Conservation (phyloP, 1,284 basidiomycete genomes). For the Peniophora sp. region DNA sequence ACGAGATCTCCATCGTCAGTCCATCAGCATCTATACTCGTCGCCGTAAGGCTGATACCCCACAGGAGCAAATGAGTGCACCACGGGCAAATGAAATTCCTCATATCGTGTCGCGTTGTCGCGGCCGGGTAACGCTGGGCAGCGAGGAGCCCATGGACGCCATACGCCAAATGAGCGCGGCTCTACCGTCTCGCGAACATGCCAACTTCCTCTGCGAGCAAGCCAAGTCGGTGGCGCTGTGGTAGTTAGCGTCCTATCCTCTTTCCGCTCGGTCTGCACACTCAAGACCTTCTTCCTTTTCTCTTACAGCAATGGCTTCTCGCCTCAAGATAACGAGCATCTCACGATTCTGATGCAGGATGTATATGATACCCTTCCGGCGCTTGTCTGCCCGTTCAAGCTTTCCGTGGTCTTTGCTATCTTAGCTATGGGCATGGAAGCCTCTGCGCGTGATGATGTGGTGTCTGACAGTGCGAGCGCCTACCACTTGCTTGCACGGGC, state of each 20-base stretch:
- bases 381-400: slow-evolving; percentile 50
- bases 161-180: slow-evolving; percentile 51
- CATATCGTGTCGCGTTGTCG: slow-evolving; percentile 56
- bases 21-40: no score
- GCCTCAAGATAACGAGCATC: slow-evolving; percentile 57
- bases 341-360: slow-evolving; percentile 57
- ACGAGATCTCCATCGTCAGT: no score
- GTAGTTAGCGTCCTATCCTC: slow-evolving; percentile 43
- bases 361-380: slow-evolving; percentile 48
- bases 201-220: slow-evolving; percentile 48
- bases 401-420: slow-evolving; percentile 55
- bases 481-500: slow-evolving; percentile 55
- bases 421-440: slow-evolving; percentile 44
- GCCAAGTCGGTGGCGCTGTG: slow-evolving; percentile 58
- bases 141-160: slow-evolving; percentile 37
- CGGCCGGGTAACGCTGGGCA: slow-evolving; percentile 43
- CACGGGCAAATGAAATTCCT: slow-evolving; percentile 39
- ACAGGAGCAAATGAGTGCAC: background rate
- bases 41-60: no score
- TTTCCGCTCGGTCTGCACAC: no score
- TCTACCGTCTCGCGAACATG: slow-evolving; percentile 48
- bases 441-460: background rate
- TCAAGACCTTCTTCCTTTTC: no score
- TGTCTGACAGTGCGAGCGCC: background rate
- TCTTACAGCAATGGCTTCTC: no score